phyloP scores from a whole-genome alignment of 495 filamentous ascomycete species.

The Oleoguttula mirabilis region DNA sequence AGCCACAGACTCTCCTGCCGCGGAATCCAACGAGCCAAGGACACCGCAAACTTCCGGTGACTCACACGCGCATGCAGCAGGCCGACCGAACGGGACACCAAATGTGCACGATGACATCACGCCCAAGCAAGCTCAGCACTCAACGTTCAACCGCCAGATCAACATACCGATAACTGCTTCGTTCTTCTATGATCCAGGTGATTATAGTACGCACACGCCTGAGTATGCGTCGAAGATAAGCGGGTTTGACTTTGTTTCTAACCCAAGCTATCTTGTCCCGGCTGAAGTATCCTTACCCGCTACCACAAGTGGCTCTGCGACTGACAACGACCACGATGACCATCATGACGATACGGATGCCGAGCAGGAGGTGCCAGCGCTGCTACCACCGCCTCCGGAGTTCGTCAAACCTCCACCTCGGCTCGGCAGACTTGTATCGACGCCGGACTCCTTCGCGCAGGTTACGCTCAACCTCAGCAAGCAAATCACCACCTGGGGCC shows the following conservation, averaged over 20 bases:
- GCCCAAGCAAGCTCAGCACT: conserved; percentile 20
- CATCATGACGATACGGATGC: conserved; percentile 4
- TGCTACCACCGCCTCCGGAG: conserved; percentile 3
- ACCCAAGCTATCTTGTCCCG: conserved; percentile 3
- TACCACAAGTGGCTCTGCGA: conserved; percentile 8
- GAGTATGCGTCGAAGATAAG: conserved; percentile 29
- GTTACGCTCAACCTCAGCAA: conserved; percentile 51
- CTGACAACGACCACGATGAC: conserved; percentile 7
- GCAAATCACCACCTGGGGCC: conserved; percentile 63
- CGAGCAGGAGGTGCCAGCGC: conserved; percentile 4
- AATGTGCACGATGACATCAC: conserved; percentile 12
- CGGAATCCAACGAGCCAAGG: conserved; percentile 23
- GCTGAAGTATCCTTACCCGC: conserved; percentile 13
- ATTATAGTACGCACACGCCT: conserved; percentile 26
- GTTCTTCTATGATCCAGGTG: conserved; percentile 27
- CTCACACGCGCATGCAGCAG: neutral
- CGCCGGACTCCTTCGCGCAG: conserved; percentile 37
- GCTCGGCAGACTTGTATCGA: conserved; percentile 34
- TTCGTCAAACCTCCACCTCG: conserved; percentile 32
- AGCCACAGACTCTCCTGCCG: conserved; percentile 22
- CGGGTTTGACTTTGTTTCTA: conserved; percentile 22
- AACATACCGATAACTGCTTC: conserved; percentile 27
- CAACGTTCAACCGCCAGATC: conserved; percentile 27
- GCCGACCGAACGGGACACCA: conserved; percentile 9
- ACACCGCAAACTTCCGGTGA: conserved; percentile 29